Evolutionary conservation across 148 eudicot genomes (phyloP).

Genomic region (Chenopodium berlandieri): DNA sequence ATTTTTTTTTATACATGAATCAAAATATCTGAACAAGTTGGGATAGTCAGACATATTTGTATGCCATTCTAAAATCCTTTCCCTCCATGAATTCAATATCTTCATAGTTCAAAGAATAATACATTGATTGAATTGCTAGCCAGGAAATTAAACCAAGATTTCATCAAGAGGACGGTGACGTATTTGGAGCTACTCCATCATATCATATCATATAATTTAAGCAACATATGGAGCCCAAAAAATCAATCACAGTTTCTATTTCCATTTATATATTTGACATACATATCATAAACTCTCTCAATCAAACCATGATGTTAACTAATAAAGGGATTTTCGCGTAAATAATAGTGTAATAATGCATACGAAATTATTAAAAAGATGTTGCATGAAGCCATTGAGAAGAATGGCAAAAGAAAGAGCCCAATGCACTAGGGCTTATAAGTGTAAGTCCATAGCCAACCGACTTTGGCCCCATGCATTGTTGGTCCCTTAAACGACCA

Average conservation of each 20-base stretch:
- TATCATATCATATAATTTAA: neutral
- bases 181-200: neutral
- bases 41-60: too few relatives aligned
- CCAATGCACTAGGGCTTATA: slow-evolving; percentile 18
- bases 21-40: too few relatives aligned
- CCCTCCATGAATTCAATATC: too few relatives aligned
- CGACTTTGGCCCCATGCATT: slow-evolving; percentile 19
- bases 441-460: slow-evolving; percentile 22
- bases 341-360: neutral
- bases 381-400: slow-evolving; percentile 14
- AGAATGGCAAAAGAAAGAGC: slow-evolving; percentile 20
- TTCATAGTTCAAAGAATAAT: too few relatives aligned
- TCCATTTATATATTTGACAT: neutral
- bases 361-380: neutral
- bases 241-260: neutral
- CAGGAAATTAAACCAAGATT: too few relatives aligned
- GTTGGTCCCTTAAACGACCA: slow-evolving; percentile 11
- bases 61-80: too few relatives aligned
- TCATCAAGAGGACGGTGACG: neutral
- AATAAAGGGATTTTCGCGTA: too few relatives aligned
- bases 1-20: too few relatives aligned
- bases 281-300: neutral
- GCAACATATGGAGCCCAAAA: neutral
- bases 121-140: too few relatives aligned
- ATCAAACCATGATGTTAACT: neutral